These are phyloP conservation scores for Terfezia boudieri DNA, from an alignment of 495 filamentous ascomycete species.

Conservation along the genomic window DNA sequence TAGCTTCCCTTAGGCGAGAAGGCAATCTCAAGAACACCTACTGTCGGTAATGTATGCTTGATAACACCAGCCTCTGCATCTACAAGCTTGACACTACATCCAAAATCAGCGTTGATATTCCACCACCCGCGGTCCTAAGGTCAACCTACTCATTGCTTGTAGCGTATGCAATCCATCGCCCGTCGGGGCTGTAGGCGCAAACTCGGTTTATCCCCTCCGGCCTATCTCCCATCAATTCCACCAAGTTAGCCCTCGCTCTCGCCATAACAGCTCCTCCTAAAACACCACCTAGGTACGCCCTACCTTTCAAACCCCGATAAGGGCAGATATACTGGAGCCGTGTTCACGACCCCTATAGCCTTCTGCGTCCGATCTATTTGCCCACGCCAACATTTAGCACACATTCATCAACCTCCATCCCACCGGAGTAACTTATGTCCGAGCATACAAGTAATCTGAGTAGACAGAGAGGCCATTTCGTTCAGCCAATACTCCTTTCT, in stretches of 20 bases:
- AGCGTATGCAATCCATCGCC: slow-evolving; percentile 88
- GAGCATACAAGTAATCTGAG: too few species aligned
- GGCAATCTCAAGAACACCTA: slow-evolving; percentile 76
- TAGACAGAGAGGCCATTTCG: too few species aligned
- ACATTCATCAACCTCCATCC: too few species aligned
- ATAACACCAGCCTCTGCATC: slow-evolving; percentile 62
- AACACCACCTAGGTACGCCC: not conserved
- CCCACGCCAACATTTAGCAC: too few species aligned
- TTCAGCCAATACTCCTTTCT: too few species aligned
- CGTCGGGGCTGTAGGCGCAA: slow-evolving; percentile 80
- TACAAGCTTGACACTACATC: slow-evolving; percentile 47
- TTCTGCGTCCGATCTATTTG: slow-evolving; percentile 59
- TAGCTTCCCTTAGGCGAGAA: slow-evolving; percentile 85
- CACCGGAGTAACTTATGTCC: too few species aligned
- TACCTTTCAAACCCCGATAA: slow-evolving; percentile 61
- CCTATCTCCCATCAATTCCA: slow-evolving; percentile 21
- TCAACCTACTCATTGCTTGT: slow-evolving; percentile 48
- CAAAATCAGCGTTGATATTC: too few species aligned
- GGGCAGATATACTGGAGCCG: slow-evolving; percentile 63
- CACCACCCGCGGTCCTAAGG: not conserved
- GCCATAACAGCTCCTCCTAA: too few species aligned
- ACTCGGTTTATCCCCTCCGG: slow-evolving; percentile 89
- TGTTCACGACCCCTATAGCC: slow-evolving; percentile 81
- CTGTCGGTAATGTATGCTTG: slow-evolving; percentile 46
- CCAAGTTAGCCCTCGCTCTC: too few species aligned